phyloP scores from a whole-genome alignment of 345 rosid species.

The Lepidium aucheri region DNA sequence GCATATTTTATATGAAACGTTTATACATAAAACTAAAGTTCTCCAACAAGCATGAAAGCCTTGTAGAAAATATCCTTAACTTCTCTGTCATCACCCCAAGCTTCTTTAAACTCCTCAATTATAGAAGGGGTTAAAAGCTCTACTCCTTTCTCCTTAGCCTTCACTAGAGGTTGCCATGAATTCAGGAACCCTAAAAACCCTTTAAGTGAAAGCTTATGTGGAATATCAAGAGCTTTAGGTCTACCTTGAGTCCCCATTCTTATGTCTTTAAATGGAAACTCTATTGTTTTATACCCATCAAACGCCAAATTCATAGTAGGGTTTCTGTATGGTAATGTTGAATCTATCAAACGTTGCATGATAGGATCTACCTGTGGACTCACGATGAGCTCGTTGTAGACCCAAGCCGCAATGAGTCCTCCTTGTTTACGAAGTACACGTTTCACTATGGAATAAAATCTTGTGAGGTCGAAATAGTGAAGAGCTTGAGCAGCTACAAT shows the following conservation, averaged over 20 bases:
- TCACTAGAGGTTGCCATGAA: constrained; percentile 36
- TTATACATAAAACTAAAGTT: background rate
- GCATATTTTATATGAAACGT: background rate
- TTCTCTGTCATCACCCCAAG: constrained; percentile 44
- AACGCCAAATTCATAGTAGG: constrained; percentile 18
- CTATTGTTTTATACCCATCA: constrained; percentile 39
- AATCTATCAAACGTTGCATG: constrained; percentile 32
- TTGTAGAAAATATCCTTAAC: constrained; percentile 33
- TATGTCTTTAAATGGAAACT: constrained; percentile 48
- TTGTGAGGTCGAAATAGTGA: constrained; percentile 51
- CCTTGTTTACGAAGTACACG: constrained; percentile 46
- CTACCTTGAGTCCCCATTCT: constrained; percentile 45
- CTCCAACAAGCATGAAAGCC: constrained; percentile 51
- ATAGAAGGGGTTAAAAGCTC: constrained; percentile 38
- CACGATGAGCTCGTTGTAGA: constrained; percentile 37
- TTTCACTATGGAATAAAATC: constrained; percentile 40
- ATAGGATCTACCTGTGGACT: constrained; percentile 34
- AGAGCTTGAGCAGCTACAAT: constrained; percentile 45
- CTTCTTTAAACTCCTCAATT: constrained; percentile 34
- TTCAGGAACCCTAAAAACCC: constrained; percentile 37
- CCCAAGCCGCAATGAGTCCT: constrained; percentile 41
- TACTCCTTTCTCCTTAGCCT: constrained; percentile 44
- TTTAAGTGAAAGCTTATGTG: constrained; percentile 40
- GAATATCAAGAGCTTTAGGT: constrained; percentile 41
- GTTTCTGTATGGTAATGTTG: constrained; percentile 38